phyloP scores from a whole-genome alignment of 2,329 filamentous ascomycete species.

The Colletotrichum shisoi region DNA sequence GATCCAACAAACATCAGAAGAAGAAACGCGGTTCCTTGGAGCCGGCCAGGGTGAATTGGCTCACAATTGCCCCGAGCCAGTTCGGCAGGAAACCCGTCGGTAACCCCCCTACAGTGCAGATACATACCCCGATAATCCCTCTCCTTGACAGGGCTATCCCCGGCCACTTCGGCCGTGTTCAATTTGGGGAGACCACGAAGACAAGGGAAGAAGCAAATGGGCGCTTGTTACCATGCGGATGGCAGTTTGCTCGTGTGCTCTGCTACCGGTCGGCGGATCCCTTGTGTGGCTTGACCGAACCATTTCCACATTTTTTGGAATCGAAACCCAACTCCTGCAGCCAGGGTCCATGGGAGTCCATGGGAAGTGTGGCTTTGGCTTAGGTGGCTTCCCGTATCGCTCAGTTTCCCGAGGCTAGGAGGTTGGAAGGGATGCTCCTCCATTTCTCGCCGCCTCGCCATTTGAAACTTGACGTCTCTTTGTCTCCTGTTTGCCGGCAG shows the following conservation, averaged over 20 bases:
- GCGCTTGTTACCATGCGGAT: background rate
- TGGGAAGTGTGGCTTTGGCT: too few relatives aligned
- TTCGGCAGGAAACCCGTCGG: background rate
- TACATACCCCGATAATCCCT: too few relatives aligned
- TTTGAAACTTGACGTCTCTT: conserved; percentile 33
- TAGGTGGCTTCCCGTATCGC: background rate
- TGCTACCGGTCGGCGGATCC: background rate
- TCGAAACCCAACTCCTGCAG: too few relatives aligned
- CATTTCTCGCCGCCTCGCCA: conserved; percentile 27
- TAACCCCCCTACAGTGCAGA: too few relatives aligned
- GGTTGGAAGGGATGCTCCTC: background rate
- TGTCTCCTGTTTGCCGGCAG: background rate
- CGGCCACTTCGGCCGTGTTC: background rate
- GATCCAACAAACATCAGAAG: too few relatives aligned
- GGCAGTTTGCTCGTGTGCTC: background rate
- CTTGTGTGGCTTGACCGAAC: conserved; percentile 14
- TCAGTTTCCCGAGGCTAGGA: conserved; percentile 15
- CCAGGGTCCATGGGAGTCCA: too few relatives aligned
- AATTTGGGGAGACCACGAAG: background rate
- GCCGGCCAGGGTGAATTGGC: too few relatives aligned
- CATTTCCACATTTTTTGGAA: background rate
- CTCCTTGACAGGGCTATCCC: background rate
- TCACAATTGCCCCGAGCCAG: background rate
- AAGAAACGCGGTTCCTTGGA: too few relatives aligned
- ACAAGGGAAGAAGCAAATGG: conserved; percentile 22